Base-by-base conservation (phyloP, 208 protist species). In the Blastocrithidia nonstop region DNA sequence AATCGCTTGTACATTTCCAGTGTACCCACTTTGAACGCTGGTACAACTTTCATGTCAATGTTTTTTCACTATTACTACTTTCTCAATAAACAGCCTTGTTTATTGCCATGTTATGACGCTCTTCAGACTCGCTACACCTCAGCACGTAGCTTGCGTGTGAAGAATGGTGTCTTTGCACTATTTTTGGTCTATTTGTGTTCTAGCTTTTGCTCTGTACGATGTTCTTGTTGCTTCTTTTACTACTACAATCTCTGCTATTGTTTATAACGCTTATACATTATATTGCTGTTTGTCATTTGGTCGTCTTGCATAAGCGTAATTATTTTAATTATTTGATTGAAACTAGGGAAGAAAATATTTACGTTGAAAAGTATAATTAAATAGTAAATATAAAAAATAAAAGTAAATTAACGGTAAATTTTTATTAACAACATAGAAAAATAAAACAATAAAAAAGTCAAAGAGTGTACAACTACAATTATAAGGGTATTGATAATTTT, bases 1-100 rank as follows among this genome's bases (percentile, higher is more conserved):
- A 86, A 86, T 3, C 75, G 72, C 2, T 60, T 33, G 60, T 90
- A 90, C 61, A 90, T 84, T 46, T 90, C 81, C 25, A 72, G 38
- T 6, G 73, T 76, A n/a, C 81, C 81, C 4, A 90, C 81, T 42
- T 81, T 83, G 54, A 76, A 79, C 19, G 54, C 21, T 7, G 78
- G 78, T 7, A 87, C 50, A 1, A 60, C 35, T 22, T 54, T n/a
- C 11, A 35, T 35, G 29, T 15, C 29, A n/a, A 35, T n/a, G 29
- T 35, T 35, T 11, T 35, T 11, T 11, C 29, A 15, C 11, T 35
- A 11, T 11, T 35, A n/a, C 29, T 35, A n/a, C n/a, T n/a, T n/a
- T n/a, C n/a, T n/a, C 20, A 13, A 11, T 32, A 11, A 42, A 21
- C 19, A 13, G 37, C 19, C 19, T 21, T 27, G 19, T 7, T 42